Base-by-base conservation (phyloP, 1,284 basidiomycete species). In the Cutaneotrichosporon cyanovorans region DNA sequence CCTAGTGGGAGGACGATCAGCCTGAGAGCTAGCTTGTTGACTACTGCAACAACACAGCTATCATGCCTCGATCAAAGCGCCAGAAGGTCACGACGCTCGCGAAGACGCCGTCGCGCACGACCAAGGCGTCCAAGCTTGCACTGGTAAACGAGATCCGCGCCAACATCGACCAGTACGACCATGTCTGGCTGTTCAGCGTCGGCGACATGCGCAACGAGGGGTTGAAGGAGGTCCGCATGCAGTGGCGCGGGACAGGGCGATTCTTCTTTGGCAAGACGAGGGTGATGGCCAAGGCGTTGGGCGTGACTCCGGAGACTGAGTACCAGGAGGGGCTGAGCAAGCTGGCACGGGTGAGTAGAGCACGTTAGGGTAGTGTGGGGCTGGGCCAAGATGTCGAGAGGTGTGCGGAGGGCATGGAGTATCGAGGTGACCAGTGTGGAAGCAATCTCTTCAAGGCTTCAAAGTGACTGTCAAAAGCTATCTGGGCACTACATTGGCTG, bases 211-310 rank as follows among this genome's bases (percentile, higher is more conserved):
- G 93, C 50, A 97, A 93, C 74, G 77, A 88, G 33, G 86, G 91
- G 72, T 75, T 99, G 37, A 91, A 97, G 76, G 91, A 89, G 53
- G 87, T 97, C 37, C 80, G 93, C 57, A 82, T 81, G 54, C 77
- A 89, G 59, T 99, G 93, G 93, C 88, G 88, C 76, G 88, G 88
- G 51, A 82, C 86, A 55, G 87, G 85, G 37, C 80, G 91, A 58
- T 84, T 98, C 75, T 93, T 93, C 71, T 89, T 95, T 74, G 93
- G 89, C 32, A 80, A 85, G 63, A 84, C 86, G 56, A 85, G 87
- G 30, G 88, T 98, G 37, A 89, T 98, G 84, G 87, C 90, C 35
- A 92, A 92, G 71, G 93, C 90, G 37, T 77, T 99, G n/a, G 93
- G 93, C 5, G 80, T 81, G 44, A 84, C 86, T 7, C 78, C 80